phyloP scores from a whole-genome alignment of 306 rosid genomes.

The Lupinus albus region DNA sequence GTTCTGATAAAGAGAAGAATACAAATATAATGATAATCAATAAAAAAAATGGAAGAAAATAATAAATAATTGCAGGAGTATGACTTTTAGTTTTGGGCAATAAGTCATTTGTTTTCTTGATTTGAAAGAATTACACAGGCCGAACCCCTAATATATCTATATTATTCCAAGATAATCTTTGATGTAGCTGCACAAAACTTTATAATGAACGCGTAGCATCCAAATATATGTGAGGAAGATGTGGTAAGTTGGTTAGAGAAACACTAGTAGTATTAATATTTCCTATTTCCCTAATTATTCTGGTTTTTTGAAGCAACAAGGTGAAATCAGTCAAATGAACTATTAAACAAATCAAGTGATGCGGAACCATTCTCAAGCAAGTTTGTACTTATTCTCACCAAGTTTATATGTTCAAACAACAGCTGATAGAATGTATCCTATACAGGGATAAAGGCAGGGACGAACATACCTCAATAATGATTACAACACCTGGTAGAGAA shows the following conservation, averaged over 20 bases:
- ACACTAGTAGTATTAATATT: slow-evolving; percentile 1
- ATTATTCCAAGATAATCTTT: neutral
- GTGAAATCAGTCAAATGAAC: slow-evolving; percentile 17
- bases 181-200: neutral
- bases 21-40: slow-evolving; percentile 31
- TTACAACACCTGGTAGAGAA: slow-evolving; percentile 71
- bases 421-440: slow-evolving; percentile 10
- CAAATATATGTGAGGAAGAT: neutral
- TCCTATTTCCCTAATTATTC: neutral
- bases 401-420: slow-evolving; percentile 12
- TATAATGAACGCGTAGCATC: neutral
- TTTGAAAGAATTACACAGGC: neutral
- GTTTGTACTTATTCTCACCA: neutral
- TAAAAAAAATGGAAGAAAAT: slow-evolving; percentile 24
- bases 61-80: slow-evolving; percentile 13
- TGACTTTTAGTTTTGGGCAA: neutral
- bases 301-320: slow-evolving; percentile 20
- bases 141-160: neutral
- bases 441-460: slow-evolving; percentile 1
- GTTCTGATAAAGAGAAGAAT: slow-evolving; percentile 55
- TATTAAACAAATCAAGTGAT: slow-evolving; percentile 10
- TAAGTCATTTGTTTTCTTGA: slow-evolving; percentile 4
- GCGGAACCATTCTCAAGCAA: slow-evolving; percentile 31
- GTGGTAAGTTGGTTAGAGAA: neutral
- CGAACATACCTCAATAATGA: slow-evolving; percentile 71